These are phyloP conservation scores for Ziziphus jujuba DNA, from an alignment of 306 rosid species.

Conservation along the genomic window DNA sequence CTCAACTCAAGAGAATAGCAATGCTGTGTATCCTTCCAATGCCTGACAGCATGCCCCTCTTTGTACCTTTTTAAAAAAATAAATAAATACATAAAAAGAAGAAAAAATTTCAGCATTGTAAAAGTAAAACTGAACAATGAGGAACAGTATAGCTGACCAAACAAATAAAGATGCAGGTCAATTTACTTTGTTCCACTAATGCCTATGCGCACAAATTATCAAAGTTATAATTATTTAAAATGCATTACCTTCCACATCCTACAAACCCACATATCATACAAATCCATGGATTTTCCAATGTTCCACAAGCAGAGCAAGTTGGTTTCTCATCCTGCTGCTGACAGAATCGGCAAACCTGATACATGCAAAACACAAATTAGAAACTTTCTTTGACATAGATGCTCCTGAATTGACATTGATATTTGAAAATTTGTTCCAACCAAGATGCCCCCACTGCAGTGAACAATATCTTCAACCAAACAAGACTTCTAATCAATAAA, in stretches of 20 bases:
- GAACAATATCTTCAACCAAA: conserved; percentile 22
- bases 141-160: background rate
- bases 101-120: background rate
- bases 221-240: conserved; percentile 20
- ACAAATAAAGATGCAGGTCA: background rate
- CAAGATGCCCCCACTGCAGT: background rate
- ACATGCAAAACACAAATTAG: conserved; percentile 30
- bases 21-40: conserved; percentile 80
- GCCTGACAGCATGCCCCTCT: conserved; percentile 93
- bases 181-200: conserved; percentile 1
- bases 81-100: background rate
- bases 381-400: conserved; percentile 23
- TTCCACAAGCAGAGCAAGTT: conserved; percentile 78
- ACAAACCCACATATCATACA: conserved; percentile 92
- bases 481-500: background rate
- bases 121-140: background rate
- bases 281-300: conserved; percentile 75
- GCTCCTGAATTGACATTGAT: background rate
- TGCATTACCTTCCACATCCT: conserved; percentile 90
- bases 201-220: conserved; percentile 11
- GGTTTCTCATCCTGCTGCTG: conserved; percentile 85
- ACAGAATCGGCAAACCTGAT: conserved; percentile 84
- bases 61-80: conserved; percentile 54
- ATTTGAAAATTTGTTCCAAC: background rate
- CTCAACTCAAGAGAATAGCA: conserved; percentile 90